Conservation (phyloP, 2,329 filamentous ascomycete genomes). For the Xylaria hypoxylon region DNA sequence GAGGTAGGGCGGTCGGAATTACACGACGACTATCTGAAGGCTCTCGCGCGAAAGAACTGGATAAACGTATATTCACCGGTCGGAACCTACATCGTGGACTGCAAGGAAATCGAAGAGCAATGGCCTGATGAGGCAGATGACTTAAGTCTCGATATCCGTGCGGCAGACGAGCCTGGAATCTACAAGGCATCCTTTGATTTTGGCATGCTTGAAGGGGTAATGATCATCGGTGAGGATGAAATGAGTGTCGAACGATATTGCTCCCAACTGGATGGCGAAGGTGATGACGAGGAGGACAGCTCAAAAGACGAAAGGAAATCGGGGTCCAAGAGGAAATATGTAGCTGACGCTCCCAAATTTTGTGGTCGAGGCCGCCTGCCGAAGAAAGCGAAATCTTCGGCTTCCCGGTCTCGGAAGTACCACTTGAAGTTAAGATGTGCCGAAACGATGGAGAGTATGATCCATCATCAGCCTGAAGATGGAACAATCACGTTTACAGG, state of each 20-base stretch:
- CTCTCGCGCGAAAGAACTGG: conserved; percentile 9
- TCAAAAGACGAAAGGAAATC: conserved; percentile 20
- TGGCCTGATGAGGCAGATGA: conserved; percentile 45
- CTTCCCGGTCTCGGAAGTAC: conserved; percentile 39
- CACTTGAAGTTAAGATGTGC: conserved; percentile 45
- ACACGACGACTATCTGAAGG: conserved; percentile 33
- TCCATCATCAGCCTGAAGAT: conserved; percentile 39
- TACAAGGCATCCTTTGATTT: conserved; percentile 50
- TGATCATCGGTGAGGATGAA: conserved; percentile 47
- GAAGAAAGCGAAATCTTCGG: conserved; percentile 37
- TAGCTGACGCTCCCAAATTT: neutral
- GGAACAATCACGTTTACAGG: conserved; percentile 47
- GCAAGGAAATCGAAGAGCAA: conserved; percentile 42
- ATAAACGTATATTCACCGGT: conserved; percentile 35
- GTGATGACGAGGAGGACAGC: conserved; percentile 13
- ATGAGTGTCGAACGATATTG: conserved; percentile 44
- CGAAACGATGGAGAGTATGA: conserved; percentile 44
- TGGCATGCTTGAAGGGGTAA: conserved; percentile 48
- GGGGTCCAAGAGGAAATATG: conserved; percentile 42
- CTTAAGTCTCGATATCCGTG: conserved; percentile 45
- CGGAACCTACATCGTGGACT: conserved; percentile 48
- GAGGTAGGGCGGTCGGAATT: conserved; percentile 16
- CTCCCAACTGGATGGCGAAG: conserved; percentile 31
- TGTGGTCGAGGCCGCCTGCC: conserved; percentile 8
- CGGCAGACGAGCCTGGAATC: conserved; percentile 44